Conservation (phyloP, 2,329 filamentous ascomycete genomes). For the Coniochaeta ligniaria region DNA sequence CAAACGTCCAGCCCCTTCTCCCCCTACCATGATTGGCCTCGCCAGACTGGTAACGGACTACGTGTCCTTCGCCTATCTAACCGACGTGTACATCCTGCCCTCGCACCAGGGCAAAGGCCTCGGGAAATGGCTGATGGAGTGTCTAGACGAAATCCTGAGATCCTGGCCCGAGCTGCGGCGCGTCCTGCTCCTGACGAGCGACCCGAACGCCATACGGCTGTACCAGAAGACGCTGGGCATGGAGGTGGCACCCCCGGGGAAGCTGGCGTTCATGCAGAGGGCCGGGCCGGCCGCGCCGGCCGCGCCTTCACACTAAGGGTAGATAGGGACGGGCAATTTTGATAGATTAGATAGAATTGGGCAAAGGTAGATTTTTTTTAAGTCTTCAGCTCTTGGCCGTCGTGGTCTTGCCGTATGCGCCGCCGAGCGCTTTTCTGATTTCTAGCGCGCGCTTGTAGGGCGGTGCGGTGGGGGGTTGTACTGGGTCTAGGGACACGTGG, state of each 20-base stretch:
- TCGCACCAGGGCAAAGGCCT: constrained; percentile 55
- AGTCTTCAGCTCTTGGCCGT: constrained; percentile 17
- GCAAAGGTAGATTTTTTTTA: neutral
- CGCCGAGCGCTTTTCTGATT: constrained; percentile 67
- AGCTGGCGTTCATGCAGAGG: constrained; percentile 19
- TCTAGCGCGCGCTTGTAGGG: constrained; percentile 91
- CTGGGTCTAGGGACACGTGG: constrained; percentile 78
- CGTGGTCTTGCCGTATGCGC: constrained; percentile 67
- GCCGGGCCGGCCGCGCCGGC: constrained; percentile 3
- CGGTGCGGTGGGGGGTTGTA: constrained; percentile 92
- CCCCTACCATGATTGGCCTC: constrained; percentile 38
- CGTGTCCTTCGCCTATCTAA: constrained; percentile 61
- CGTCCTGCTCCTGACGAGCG: constrained; percentile 45
- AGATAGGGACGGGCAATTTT: neutral
- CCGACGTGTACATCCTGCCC: constrained; percentile 59
- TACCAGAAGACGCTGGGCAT: constrained; percentile 41
- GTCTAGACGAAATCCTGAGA: constrained; percentile 47
- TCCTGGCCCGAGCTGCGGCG: constrained; percentile 54
- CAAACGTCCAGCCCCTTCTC: neutral
- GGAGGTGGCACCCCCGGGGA: constrained; percentile 28
- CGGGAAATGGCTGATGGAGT: constrained; percentile 57
- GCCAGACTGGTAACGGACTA: constrained; percentile 63
- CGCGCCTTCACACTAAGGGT: neutral
- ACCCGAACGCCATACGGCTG: constrained; percentile 25
- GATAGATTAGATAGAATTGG: neutral